Evolutionary conservation across 75 land plant species (phyloP).

Genomic region (Adiantum capillusveneris): DNA sequence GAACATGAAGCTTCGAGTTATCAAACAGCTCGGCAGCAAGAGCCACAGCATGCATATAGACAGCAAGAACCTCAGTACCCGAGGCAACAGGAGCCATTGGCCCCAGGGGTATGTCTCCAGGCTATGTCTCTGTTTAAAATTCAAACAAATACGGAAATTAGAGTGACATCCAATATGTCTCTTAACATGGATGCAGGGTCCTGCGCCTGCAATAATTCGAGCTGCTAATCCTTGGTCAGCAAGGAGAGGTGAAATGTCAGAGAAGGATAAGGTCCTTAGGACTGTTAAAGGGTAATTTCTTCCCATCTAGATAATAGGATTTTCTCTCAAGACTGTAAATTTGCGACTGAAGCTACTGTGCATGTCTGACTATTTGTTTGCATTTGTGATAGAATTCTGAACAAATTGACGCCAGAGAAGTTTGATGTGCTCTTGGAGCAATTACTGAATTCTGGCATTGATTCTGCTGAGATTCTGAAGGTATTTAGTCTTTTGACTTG

Average conservation of each 20-base stretch:
- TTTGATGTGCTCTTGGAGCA: conserved; percentile 74
- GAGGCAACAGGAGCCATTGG: conserved; percentile 14
- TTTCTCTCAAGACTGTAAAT: not conserved
- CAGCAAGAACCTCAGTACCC: conserved; percentile 17
- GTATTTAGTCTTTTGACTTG: too few relatives aligned
- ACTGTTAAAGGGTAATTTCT: conserved; percentile 71
- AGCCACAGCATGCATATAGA: conserved; percentile 8
- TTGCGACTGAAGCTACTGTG: too few relatives aligned
- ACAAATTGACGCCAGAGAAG: conserved; percentile 63
- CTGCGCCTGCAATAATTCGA: conserved; percentile 46
- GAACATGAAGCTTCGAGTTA: conserved; percentile 14
- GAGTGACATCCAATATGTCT: too few relatives aligned
- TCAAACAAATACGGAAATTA: too few relatives aligned
- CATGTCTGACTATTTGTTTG: too few relatives aligned
- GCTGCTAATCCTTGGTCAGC: conserved; percentile 61
- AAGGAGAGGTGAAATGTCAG: conserved; percentile 66
- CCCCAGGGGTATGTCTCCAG: too few relatives aligned
- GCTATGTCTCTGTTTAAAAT: too few relatives aligned
- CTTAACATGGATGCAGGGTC: conserved; percentile 10
- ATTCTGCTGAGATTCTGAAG: conserved; percentile 70
- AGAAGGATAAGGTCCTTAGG: conserved; percentile 73
- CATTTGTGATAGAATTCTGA: too few relatives aligned
- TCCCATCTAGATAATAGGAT: not conserved
- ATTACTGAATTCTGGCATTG: conserved; percentile 69
- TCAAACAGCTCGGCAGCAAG: conserved; percentile 17